These are phyloP conservation scores for Claviceps arundinis DNA, from an alignment of 2,329 filamentous ascomycete genomes.

Conservation along the genomic window DNA sequence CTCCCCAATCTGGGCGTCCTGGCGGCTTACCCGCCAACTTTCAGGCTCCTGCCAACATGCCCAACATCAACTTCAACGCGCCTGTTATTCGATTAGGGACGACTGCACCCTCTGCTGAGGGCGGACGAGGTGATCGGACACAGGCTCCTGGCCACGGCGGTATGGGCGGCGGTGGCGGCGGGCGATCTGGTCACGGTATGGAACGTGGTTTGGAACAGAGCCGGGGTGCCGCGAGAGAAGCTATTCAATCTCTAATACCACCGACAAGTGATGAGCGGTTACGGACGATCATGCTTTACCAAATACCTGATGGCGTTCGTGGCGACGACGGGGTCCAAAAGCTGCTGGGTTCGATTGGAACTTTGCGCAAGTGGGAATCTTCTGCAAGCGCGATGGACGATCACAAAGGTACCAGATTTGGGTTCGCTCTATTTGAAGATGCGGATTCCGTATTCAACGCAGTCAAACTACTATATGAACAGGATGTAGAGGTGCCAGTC, in stretches of 20 bases:
- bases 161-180: conserved; percentile 21
- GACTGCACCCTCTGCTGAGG: conserved; percentile 40
- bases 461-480: conserved; percentile 68
- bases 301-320: conserved; percentile 65
- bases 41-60: conserved; percentile 80
- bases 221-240: conserved; percentile 53
- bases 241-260: conserved; percentile 59
- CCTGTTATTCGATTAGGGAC: conserved; percentile 91
- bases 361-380: conserved; percentile 73
- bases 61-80: conserved; percentile 96
- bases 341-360: conserved; percentile 64
- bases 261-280: conserved; percentile 84
- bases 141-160: conserved; percentile 12
- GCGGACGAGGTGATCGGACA: conserved; percentile 29
- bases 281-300: conserved; percentile 79
- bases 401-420: conserved; percentile 74
- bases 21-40: conserved; percentile 72
- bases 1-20: conserved; percentile 65
- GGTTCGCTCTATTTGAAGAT: conserved; percentile 92
- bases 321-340: conserved; percentile 68
- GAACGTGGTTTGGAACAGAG: conserved; percentile 55
- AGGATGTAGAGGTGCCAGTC: conserved; percentile 70
- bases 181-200: conserved; percentile 40
- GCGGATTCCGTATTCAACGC: conserved; percentile 75
- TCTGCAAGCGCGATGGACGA: conserved; percentile 47